These are phyloP conservation scores for Nannizziopsis barbatae DNA, from an alignment of 2,329 filamentous ascomycete genomes.

Conservation along the genomic window DNA sequence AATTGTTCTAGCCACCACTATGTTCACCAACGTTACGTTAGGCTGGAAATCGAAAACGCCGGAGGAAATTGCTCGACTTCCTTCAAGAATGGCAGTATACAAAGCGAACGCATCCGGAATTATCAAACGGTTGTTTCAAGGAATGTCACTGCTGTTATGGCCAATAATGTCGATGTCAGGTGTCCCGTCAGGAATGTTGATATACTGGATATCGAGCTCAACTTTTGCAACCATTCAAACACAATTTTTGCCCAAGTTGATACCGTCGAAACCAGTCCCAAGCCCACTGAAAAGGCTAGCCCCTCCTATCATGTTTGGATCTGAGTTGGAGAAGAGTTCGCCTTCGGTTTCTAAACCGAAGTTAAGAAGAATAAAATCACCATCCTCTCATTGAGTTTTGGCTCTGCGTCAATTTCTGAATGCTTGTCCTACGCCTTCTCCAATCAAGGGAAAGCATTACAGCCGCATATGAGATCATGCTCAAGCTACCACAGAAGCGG, in stretches of 20 bases:
- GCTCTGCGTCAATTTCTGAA: no score
- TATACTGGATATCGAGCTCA: constrained; percentile 42
- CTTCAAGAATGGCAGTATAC: constrained; percentile 2
- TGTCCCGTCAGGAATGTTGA: constrained; percentile 37
- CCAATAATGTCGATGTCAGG: constrained; percentile 25
- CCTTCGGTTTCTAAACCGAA: not conserved
- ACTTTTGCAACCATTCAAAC: constrained; percentile 34
- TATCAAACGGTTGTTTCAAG: constrained; percentile 25
- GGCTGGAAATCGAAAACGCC: constrained; percentile 19
- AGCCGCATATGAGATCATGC: no score
- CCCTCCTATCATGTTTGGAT: not conserved
- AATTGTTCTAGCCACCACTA: constrained; percentile 37
- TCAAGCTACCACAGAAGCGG: no score
- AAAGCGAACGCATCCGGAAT: constrained; percentile 17
- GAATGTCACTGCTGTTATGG: constrained; percentile 33
- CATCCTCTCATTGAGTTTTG: no score
- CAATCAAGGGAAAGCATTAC: no score
- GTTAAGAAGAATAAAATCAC: not conserved
- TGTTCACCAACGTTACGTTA: constrained; percentile 39
- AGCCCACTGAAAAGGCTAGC: constrained; percentile 19
- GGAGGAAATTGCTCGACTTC: constrained; percentile 12
- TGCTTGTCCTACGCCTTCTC: no score
- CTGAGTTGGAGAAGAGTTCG: not conserved
- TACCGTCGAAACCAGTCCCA: constrained; percentile 28
- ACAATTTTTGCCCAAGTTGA: constrained; percentile 29